phyloP scores from a whole-genome alignment of 441 rosid genomes.

The Erodium texanum region DNA sequence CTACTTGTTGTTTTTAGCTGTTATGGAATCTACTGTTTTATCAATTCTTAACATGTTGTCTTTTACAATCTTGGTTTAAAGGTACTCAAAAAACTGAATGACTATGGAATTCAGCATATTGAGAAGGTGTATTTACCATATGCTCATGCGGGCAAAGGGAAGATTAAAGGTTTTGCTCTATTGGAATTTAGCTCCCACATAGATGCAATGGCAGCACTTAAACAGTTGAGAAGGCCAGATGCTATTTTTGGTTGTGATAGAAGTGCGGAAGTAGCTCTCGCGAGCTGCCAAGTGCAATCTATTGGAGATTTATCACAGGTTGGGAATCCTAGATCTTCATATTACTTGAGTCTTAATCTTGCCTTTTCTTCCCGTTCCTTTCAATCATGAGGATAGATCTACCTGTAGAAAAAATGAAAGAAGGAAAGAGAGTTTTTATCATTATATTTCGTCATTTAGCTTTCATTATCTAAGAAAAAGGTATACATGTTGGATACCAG shows the following conservation, averaged over 20 bases:
- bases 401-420: no score
- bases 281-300: constrained; percentile 4
- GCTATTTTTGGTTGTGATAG: constrained; percentile 13
- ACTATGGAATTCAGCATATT: constrained; percentile 16
- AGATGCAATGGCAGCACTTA: constrained; percentile 15
- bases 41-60: background rate
- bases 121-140: constrained; percentile 13
- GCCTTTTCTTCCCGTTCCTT: no score
- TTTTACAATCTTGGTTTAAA: background rate
- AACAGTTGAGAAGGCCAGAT: constrained; percentile 13
- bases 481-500: no score
- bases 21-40: background rate
- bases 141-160: constrained; percentile 5
- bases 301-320: constrained; percentile 14
- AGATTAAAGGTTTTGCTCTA: constrained; percentile 18
- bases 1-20: background rate
- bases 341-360: no score
- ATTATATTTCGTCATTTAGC: no score
- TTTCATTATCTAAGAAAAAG: no score
- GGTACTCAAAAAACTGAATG: no score
- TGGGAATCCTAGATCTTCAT: background rate
- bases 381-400: no score
- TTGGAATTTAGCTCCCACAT: constrained; percentile 13
- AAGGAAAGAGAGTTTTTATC: no score
- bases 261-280: constrained; percentile 16